Base-by-base conservation (phyloP, 805 yeast genomes). In the Hanseniaspora vineae region DNA sequence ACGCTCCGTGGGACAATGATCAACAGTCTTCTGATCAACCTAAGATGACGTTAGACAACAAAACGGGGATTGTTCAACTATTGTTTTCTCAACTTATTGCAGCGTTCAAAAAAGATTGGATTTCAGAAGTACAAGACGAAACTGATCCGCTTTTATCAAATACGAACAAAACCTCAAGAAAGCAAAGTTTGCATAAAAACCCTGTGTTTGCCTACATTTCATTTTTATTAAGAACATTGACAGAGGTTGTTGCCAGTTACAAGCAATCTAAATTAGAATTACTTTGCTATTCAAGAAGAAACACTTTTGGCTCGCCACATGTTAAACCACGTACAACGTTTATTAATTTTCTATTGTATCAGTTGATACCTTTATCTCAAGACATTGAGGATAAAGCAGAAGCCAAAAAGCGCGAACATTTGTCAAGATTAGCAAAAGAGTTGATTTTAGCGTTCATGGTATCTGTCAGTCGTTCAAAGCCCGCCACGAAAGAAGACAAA, bases 181-280 rank as follows among this genome's bases (percentile, higher is more conserved):
- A 68, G 54, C 58, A 60, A 2, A 66, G 68, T 42, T 59, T 75
- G 12, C 61, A 72, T 43, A 70, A 67, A 48, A 84, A 83, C 57
- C 66, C 70, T 8, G 70, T 75, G 31, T 84, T 81, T 61, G 72
- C 80, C 0, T 81, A 84, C 55, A 77, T 79, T 50, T 73, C 81
- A 42, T 88, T 81, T 60, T 62, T 89, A 44, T 64, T 89, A 39
- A 84, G 80, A 53, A 65, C 77, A 0, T 62, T 88, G 39, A 72
- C 80, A 0, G 97, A 89, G 54, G 64, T 87, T 8, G 62, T 89
- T 8, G 76, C 80, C 1, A 84, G 96, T 1, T 89, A 88, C 59
- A 82, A 80, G 51, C 81, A 80, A 51, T 77, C 88, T 45, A 89
- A 89, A 60, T 71, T 84, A 45, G 96, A 88, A 55, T 83, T 89